phyloP scores from a whole-genome alignment of 371 early-diverging fungal species.

The Hamiltosporidium tvaerminnensis region DNA sequence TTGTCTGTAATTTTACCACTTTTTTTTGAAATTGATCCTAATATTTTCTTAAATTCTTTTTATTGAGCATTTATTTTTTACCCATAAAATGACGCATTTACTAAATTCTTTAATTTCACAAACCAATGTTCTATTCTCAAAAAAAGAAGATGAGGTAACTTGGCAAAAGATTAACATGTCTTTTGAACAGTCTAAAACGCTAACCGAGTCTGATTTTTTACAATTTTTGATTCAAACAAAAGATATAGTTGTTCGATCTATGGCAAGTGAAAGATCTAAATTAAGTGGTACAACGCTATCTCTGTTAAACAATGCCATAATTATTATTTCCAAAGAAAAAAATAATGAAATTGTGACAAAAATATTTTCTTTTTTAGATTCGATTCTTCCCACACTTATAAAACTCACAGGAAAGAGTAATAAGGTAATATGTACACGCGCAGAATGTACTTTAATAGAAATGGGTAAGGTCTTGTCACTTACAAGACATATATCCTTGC shows the following conservation, averaged over 20 bases:
- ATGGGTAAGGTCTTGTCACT: not conserved
- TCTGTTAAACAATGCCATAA: not conserved
- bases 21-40: not conserved
- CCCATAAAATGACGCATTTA: not conserved
- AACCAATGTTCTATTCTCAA: not conserved
- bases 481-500: not conserved
- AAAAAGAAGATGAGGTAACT: constrained; percentile 38
- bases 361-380: not conserved
- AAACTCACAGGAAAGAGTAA: not conserved
- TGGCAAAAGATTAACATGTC: constrained; percentile 28
- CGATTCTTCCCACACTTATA: not conserved
- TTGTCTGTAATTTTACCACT: not conserved
- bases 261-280: not conserved
- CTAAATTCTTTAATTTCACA: not conserved
- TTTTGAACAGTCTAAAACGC: too few relatives aligned
- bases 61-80: not conserved
- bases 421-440: not conserved
- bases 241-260: not conserved
- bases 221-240: not conserved
- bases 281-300: not conserved
- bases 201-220: constrained; percentile 1
- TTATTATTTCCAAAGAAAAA: too few relatives aligned
- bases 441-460: not conserved
- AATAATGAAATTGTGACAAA: not conserved
- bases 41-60: not conserved